Percentiles rank a stretch among this genome's conserved stretches.
Conservation (phyloP, 495 filamentous ascomycete species). For the Penicillium robsamsonii region DNA sequence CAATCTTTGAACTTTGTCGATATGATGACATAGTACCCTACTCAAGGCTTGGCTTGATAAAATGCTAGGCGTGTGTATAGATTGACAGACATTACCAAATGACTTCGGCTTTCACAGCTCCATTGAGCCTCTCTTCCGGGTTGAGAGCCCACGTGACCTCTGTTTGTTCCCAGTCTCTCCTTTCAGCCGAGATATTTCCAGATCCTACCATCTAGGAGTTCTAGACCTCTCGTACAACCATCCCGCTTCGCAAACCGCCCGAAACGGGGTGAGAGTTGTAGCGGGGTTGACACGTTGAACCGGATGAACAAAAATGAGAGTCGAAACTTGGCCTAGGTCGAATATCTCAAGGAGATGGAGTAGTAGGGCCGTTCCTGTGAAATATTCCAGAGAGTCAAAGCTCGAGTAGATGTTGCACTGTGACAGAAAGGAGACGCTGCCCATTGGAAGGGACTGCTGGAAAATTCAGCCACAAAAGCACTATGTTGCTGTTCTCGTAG, state of each 20-base stretch:
- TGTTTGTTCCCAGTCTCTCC: too few species aligned
- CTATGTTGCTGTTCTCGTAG: too few species aligned
- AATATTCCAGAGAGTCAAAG: constrained; percentile 15
- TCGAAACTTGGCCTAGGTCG: not conserved
- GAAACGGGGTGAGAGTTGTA: constrained; percentile 4
- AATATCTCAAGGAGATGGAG: not conserved
- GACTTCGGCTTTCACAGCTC: not conserved
- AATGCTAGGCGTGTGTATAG: not conserved
- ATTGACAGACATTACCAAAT: not conserved
- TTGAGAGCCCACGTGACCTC: too few species aligned
- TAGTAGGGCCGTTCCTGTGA: not conserved
- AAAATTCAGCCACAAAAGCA: too few species aligned
- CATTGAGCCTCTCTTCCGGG: not conserved
- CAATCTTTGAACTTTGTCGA: not conserved
- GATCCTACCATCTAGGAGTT: too few species aligned
- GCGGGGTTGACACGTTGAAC: not conserved
- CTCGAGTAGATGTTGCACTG: not conserved
- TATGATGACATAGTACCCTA: constrained; percentile 18
- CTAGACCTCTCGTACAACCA: too few species aligned
- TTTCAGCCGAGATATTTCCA: too few species aligned
- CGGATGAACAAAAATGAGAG: not conserved
- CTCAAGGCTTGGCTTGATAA: not conserved
- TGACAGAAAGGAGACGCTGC: too few species aligned
- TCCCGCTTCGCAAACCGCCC: not conserved
- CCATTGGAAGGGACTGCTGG: too few species aligned